phyloP scores from a whole-genome alignment of 2,329 filamentous ascomycete species.

The Phoma sp. region DNA sequence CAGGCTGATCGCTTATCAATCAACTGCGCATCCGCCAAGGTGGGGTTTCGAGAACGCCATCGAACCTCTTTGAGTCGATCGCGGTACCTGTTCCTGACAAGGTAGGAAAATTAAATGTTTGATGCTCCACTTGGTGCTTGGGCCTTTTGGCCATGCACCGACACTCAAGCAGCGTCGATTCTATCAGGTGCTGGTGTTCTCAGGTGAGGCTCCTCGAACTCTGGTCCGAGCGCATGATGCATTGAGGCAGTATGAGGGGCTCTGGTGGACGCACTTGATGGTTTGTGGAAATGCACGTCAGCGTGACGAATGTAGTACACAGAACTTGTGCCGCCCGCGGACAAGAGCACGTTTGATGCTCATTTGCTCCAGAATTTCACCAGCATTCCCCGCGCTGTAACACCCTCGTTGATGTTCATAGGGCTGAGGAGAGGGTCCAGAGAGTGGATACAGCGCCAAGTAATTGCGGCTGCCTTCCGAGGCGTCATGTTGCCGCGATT shows the following conservation, averaged over 20 bases:
- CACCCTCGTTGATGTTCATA: constrained; percentile 7
- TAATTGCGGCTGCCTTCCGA: constrained; percentile 11
- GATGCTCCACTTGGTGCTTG: background rate
- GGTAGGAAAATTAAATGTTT: constrained; percentile 7
- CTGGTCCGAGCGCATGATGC: constrained; percentile 7
- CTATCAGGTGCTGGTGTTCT: background rate
- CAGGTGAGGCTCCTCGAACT: background rate
- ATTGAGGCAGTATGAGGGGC: background rate
- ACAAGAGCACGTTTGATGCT: background rate
- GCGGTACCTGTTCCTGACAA: constrained; percentile 27
- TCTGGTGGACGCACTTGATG: background rate
- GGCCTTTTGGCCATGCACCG: background rate
- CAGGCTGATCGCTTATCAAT: constrained; percentile 28
- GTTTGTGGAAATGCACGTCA: background rate
- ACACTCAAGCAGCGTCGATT: background rate
- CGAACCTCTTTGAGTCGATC: constrained; percentile 24
- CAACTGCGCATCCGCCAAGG: constrained; percentile 20
- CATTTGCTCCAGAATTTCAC: background rate
- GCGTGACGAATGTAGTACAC: constrained; percentile 1
- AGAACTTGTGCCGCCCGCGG: background rate
- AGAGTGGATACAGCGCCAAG: constrained; percentile 24
- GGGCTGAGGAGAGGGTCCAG: constrained; percentile 25
- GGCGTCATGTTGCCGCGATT: constrained; percentile 22
- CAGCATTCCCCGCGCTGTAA: constrained; percentile 6
- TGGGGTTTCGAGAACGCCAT: constrained; percentile 34